phyloP scores from a whole-genome alignment of 495 filamentous ascomycete species.

The Xylona heveae region DNA sequence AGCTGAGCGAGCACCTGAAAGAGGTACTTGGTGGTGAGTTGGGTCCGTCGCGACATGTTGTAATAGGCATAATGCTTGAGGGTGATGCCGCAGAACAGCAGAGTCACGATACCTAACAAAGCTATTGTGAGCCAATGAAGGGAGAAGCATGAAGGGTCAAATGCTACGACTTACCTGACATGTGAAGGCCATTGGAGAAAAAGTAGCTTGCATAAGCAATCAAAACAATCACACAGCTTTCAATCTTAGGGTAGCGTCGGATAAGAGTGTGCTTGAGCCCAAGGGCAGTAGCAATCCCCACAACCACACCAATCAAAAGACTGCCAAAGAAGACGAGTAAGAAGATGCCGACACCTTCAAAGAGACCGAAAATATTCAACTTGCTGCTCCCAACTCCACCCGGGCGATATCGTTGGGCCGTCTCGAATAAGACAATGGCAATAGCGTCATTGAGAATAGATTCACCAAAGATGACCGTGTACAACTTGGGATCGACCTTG shows the following conservation, averaged over 20 bases:
- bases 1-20: slow-evolving; percentile 90
- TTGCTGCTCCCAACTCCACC: slow-evolving; percentile 26
- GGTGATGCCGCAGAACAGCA: slow-evolving; percentile 94
- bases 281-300: slow-evolving; percentile 72
- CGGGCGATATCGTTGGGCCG: slow-evolving; percentile 72
- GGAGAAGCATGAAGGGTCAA: background rate
- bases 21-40: slow-evolving; percentile 93
- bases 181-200: slow-evolving; percentile 79
- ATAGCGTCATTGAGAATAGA: slow-evolving; percentile 96
- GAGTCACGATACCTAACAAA: slow-evolving; percentile 68
- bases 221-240: slow-evolving; percentile 83
- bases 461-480: slow-evolving; percentile 95
- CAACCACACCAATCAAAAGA: slow-evolving; percentile 64
- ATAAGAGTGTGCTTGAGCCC: slow-evolving; percentile 85
- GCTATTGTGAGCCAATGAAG: background rate
- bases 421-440: slow-evolving; percentile 96
- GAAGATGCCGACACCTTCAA: slow-evolving; percentile 87
- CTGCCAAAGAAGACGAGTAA: slow-evolving; percentile 90
- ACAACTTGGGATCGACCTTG: slow-evolving; percentile 95
- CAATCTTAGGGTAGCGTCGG: slow-evolving; percentile 80
- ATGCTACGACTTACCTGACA: slow-evolving; percentile 55
- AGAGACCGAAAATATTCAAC: slow-evolving; percentile 50
- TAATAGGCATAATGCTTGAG: slow-evolving; percentile 98
- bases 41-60: slow-evolving; percentile 96
- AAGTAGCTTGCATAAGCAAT: slow-evolving; percentile 95